A percentile compares a stretch with the other conserved stretches of the same genome.
These are phyloP conservation scores for Oenanthe sinensis DNA, from an alignment of 129 eudicot species.

Conservation along the genomic window DNA sequence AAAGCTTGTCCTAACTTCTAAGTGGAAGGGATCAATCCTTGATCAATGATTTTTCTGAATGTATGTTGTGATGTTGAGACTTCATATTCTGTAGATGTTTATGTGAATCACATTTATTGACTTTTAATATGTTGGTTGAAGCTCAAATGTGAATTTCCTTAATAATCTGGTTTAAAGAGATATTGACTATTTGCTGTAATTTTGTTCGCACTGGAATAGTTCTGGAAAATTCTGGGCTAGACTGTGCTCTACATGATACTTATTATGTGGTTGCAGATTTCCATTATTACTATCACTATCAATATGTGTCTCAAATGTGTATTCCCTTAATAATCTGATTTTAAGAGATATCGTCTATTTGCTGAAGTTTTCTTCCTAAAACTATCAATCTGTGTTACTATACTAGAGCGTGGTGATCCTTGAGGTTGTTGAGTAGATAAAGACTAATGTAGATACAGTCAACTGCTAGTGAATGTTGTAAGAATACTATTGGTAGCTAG, in stretches of 20 bases:
- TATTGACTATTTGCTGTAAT: neutral
- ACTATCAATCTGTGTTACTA: neutral
- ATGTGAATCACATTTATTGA: neutral
- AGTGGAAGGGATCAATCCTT: neutral
- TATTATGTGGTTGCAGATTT: too few relatives aligned
- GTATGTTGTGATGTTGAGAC: neutral
- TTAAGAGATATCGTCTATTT: neutral
- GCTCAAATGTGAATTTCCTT: neutral
- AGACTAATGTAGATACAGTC: neutral
- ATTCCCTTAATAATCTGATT: neutral
- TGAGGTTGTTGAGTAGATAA: neutral
- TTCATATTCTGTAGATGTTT: neutral
- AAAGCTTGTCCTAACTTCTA: constrained; percentile 13
- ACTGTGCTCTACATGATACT: too few relatives aligned
- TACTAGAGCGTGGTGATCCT: neutral
- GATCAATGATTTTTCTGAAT: neutral
- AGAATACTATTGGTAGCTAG: neutral
- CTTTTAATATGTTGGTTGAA: neutral
- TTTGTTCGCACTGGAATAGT: neutral
- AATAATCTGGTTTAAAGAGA: neutral
- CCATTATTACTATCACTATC: too few relatives aligned
- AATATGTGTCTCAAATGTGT: neutral
- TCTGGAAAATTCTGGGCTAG: too few relatives aligned
- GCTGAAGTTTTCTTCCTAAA: neutral
- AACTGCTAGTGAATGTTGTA: neutral